These are phyloP conservation scores for Boletus fagicola DNA, from an alignment of 768 basidiomycete species.

Conservation along the genomic window DNA sequence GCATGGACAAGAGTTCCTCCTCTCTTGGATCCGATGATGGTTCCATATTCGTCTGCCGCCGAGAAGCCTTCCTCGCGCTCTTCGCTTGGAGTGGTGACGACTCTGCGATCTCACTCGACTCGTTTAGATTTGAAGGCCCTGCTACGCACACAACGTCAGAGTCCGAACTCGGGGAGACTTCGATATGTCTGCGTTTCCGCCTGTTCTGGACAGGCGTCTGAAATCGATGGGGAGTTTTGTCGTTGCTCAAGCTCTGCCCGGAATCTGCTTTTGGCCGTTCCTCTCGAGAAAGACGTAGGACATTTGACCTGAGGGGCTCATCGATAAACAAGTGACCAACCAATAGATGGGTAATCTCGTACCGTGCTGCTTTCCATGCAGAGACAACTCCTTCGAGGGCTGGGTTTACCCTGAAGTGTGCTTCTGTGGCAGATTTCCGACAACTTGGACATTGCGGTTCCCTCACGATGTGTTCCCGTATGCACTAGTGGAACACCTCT, in stretches of 20 bases:
- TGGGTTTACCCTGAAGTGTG: constrained; percentile 64
- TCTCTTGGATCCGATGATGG: constrained; percentile 34
- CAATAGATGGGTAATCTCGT: constrained; percentile 10
- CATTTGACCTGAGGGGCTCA: constrained; percentile 35
- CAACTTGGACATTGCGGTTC: constrained; percentile 76
- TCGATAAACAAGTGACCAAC: background rate
- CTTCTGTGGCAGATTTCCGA: constrained; percentile 56
- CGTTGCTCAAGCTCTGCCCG: background rate
- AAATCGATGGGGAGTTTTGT: constrained; percentile 19
- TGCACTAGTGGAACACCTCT: constrained; percentile 50
- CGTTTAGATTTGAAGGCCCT: constrained; percentile 28
- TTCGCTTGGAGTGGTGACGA: constrained; percentile 25
- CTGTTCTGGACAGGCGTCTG: constrained; percentile 19
- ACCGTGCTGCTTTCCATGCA: constrained; percentile 78
- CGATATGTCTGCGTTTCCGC: constrained; percentile 38
- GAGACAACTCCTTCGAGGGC: constrained; percentile 65
- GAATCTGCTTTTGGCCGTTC: constrained; percentile 24
- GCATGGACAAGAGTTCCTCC: constrained; percentile 20
- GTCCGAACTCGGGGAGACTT: constrained; percentile 22
- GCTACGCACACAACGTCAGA: constrained; percentile 30
- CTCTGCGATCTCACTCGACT: constrained; percentile 23
- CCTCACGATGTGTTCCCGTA: constrained; percentile 53
- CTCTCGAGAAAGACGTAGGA: constrained; percentile 42
- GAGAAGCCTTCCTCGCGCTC: constrained; percentile 20
- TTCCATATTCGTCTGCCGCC: constrained; percentile 16